Conservation (phyloP, 2,329 filamentous ascomycete genomes). For the Fusarium verticillioides region DNA sequence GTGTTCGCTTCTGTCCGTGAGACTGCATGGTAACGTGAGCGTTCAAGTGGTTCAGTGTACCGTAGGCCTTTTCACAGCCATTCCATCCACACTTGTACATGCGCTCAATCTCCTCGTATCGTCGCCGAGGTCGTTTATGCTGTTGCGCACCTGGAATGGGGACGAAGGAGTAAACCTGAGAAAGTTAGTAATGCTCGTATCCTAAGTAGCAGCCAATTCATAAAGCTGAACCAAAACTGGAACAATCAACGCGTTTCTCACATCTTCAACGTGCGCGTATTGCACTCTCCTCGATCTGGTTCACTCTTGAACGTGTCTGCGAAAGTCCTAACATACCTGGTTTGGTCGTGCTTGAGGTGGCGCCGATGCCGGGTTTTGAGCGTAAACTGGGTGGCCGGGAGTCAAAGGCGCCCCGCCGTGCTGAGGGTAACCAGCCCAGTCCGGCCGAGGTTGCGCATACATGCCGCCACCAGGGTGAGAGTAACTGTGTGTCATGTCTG, state of each 20-base stretch:
- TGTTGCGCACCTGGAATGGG: conserved; percentile 97
- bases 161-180: conserved; percentile 95
- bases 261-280: not conserved
- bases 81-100: conserved; percentile 99
- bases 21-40: conserved; percentile 99
- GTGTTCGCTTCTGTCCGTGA: conserved; percentile 92
- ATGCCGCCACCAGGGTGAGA: conserved; percentile 70
- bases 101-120: conserved; percentile 98
- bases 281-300: not conserved
- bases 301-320: conserved; percentile 19
- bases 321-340: conserved; percentile 64
- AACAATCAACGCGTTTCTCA: not conserved
- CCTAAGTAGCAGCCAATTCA: not conserved
- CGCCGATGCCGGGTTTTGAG: conserved; percentile 65
- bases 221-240: not conserved
- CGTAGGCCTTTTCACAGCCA: conserved; percentile 98
- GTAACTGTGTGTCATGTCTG: conserved; percentile 88
- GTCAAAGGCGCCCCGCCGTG: conserved; percentile 61
- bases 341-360: conserved; percentile 63
- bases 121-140: conserved; percentile 91
- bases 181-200: conserved; percentile 3
- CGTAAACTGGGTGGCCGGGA: conserved; percentile 63
- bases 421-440: conserved; percentile 77
- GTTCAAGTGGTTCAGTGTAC: conserved; percentile 96
- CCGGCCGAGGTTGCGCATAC: conserved; percentile 77